phyloP scores from a whole-genome alignment of 257 asterid genomes.

The Solanum commersonii region DNA sequence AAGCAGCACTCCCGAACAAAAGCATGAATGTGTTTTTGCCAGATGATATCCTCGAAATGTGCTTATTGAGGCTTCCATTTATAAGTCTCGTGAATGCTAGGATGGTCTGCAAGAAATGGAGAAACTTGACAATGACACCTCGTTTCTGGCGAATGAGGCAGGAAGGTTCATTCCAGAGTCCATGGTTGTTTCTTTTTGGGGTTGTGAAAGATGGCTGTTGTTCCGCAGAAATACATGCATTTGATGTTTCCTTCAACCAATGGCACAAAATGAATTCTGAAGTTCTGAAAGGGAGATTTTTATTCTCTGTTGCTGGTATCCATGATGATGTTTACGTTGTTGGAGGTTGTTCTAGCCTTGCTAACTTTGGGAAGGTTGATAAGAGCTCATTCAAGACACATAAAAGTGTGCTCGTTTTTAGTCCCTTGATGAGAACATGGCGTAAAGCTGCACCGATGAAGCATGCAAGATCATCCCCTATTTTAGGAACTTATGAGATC shows the following conservation, averaged over 20 bases:
- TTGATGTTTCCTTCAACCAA: slow-evolving; percentile 56
- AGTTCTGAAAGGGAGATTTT: slow-evolving; percentile 60
- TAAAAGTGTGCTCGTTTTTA: slow-evolving; percentile 66
- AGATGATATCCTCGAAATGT: slow-evolving; percentile 84
- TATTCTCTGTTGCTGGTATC: slow-evolving; percentile 66
- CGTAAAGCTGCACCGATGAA: slow-evolving; percentile 79
- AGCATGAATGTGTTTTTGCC: slow-evolving; percentile 61
- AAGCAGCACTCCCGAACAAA: slow-evolving; percentile 21
- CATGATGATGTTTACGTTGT: slow-evolving; percentile 58
- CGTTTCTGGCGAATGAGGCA: slow-evolving; percentile 75
- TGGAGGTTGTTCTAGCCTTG: slow-evolving; percentile 95
- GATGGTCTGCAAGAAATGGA: slow-evolving; percentile 91
- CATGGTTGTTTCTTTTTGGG: slow-evolving; percentile 88
- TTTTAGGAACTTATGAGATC: slow-evolving; percentile 68
- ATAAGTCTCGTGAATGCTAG: slow-evolving; percentile 76
- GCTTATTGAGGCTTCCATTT: slow-evolving; percentile 78
- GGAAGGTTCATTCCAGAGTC: slow-evolving; percentile 55
- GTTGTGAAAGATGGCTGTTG: slow-evolving; percentile 72
- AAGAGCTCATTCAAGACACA: slow-evolving; percentile 81
- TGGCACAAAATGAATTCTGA: slow-evolving; percentile 82
- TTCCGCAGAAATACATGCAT: slow-evolving; percentile 78
- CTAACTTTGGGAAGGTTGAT: slow-evolving; percentile 77
- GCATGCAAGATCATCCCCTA: slow-evolving; percentile 74
- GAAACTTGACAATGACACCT: slow-evolving; percentile 49
- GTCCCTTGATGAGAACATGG: slow-evolving; percentile 71